Base-by-base conservation (phyloP, 768 basidiomycete genomes). In the Russula brevipes region DNA sequence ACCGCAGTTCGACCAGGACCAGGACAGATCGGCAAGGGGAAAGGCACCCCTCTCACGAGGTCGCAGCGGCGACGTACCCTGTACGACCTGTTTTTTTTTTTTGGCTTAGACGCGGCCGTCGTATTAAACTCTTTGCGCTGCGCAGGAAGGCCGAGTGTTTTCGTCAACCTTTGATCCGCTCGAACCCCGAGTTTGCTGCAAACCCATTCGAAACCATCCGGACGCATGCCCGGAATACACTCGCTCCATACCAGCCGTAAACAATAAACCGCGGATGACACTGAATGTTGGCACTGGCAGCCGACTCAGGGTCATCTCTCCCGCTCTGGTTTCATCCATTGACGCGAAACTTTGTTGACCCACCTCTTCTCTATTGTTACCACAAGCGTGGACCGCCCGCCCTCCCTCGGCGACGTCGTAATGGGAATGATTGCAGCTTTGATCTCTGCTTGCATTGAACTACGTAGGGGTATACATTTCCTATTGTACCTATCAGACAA, bases 171-270 rank as follows among this genome's bases (percentile, higher is more conserved):
- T 75, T 86, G 65, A 85, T 92, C 45, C 77, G 88, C 36, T 78
- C 83, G 24, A 86, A 85, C 69, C 79, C 86, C 5, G 80, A 82
- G 44, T 92, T 85, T 70, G 73, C 82, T 10, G 74, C 80, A 38
- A 87, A 86, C 69, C 91, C 91, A 1, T 92, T 92, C 71, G 77
- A 85, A 69, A 86, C 88, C 1, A 88, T 92, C 68, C 85, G 89
- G 5, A 86, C 81, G 4, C 91, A 93, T 72, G 88, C 86, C 2
- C 80, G 86, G 72, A 92, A 92, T 70, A 90, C 91, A 0, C 77
- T 91, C 11, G 64, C 90, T 41, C 85, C 82, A 66, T 84, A 81
- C 65, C 70, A 75, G 19, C 58, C 42, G 33, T 57, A 38, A 53
- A 31, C 50, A 24, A 44, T 51, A 46, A 5, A 31, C 53, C 44